phyloP scores from a whole-genome alignment of 805 yeast species.

The Candida fluviatilis region DNA sequence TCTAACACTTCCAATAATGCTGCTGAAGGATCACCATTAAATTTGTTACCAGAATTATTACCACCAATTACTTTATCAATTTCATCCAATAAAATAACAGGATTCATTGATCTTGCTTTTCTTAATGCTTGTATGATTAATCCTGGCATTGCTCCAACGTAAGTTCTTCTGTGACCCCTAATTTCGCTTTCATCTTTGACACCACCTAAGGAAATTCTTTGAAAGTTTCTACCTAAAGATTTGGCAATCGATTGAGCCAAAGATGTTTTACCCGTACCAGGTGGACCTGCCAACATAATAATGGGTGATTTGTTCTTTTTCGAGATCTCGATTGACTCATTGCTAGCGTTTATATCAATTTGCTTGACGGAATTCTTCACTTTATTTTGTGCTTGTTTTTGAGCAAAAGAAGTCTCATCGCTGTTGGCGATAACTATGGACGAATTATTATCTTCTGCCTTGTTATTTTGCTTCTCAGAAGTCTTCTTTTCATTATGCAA shows the following conservation, averaged over 20 bases:
- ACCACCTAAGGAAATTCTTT: constrained; percentile 82
- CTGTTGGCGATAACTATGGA: constrained; percentile 32
- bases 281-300: constrained; percentile 81
- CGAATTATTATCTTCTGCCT: constrained; percentile 2
- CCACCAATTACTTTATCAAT: constrained; percentile 74
- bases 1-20: constrained; percentile 85
- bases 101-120: constrained; percentile 73
- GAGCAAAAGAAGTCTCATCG: constrained; percentile 28
- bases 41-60: constrained; percentile 35
- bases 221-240: constrained; percentile 69
- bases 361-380: constrained; percentile 6
- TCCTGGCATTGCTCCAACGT: constrained; percentile 93
- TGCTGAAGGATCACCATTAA: constrained; percentile 86
- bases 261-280: constrained; percentile 91
- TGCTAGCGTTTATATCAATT: constrained; percentile 5
- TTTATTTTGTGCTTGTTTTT: constrained; percentile 17
- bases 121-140: constrained; percentile 70
- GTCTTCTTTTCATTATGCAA: constrained; percentile 11
- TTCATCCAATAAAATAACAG: constrained; percentile 79
- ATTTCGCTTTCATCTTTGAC: constrained; percentile 85
- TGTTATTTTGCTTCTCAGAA: constrained; percentile 7
- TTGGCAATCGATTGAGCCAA: constrained; percentile 77
- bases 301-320: constrained; percentile 61
- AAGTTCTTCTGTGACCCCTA: constrained; percentile 86
- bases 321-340: constrained; percentile 17